phyloP scores from a whole-genome alignment of 2,329 filamentous ascomycete species.

The Ophiostoma piceae region DNA sequence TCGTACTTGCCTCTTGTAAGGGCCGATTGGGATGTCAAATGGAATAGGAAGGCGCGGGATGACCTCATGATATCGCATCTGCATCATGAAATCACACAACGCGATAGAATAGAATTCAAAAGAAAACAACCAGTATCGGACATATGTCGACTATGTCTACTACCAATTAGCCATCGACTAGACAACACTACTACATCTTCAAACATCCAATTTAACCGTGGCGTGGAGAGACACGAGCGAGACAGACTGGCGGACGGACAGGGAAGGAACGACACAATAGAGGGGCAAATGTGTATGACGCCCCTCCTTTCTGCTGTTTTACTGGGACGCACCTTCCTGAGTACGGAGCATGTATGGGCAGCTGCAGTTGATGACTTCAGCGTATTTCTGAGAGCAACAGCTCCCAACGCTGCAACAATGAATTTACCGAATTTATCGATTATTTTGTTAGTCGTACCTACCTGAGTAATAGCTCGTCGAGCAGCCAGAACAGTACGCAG shows the following conservation, averaged over 20 bases:
- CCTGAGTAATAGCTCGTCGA: background rate
- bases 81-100: background rate
- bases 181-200: background rate
- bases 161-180: background rate
- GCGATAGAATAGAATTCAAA: background rate
- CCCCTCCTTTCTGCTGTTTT: constrained; percentile 17
- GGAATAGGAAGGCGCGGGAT: background rate
- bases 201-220: constrained; percentile 12
- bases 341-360: constrained; percentile 3
- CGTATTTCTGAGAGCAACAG: background rate
- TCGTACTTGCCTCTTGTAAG: background rate
- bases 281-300: constrained; percentile 12
- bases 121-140: background rate
- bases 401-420: background rate
- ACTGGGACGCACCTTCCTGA: constrained; percentile 6
- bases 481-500: background rate
- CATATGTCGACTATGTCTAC: background rate
- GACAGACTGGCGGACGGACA: constrained; percentile 4
- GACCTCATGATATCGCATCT: background rate
- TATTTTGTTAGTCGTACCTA: background rate
- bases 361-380: no score
- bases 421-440: constrained; percentile 12
- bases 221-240: background rate
- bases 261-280: constrained; percentile 11
- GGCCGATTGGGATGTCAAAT: background rate